phyloP scores from a whole-genome alignment of 1,139 yeast species.

The Arxiozyma bovina region DNA sequence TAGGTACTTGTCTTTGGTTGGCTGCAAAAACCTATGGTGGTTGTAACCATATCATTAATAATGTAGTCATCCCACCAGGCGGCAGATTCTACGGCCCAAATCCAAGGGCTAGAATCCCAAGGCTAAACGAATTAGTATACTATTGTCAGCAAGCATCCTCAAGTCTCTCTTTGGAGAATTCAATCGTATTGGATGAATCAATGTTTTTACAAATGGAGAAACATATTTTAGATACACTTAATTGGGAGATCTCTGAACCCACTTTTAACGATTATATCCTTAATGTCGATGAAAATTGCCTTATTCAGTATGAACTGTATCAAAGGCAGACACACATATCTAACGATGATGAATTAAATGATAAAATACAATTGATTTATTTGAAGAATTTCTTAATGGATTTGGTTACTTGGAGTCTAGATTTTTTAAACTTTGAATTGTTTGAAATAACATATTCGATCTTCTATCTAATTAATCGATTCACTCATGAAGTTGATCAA shows the following conservation, averaged over 20 bases:
- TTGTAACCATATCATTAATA: conserved; percentile 56
- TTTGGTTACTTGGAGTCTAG: conserved; percentile 28
- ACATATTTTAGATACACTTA: conserved; percentile 49
- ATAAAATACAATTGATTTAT: conserved; percentile 28
- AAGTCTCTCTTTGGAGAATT: conserved; percentile 36
- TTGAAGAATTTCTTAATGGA: conserved; percentile 30
- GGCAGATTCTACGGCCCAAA: conserved; percentile 59
- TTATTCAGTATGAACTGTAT: conserved; percentile 33
- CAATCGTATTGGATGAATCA: conserved; percentile 41
- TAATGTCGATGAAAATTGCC: conserved; percentile 35
- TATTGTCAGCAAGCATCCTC: conserved; percentile 37
- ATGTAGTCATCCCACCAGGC: conserved; percentile 40
- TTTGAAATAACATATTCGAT: conserved; percentile 28
- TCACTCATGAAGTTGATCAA: conserved; percentile 26
- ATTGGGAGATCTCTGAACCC: conserved; percentile 55
- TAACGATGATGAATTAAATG: conserved; percentile 23
- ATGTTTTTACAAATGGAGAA: conserved; percentile 51
- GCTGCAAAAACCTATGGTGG: conserved; percentile 62
- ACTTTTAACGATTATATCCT: conserved; percentile 46
- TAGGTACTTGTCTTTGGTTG: conserved; percentile 60
- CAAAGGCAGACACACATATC: conserved; percentile 30
- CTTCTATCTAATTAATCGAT: conserved; percentile 26
- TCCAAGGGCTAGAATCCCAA: conserved; percentile 56
- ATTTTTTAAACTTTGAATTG: conserved; percentile 25
- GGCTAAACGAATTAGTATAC: conserved; percentile 52